Conservation (phyloP, 257 asterid genomes). For the Linderniella brevidens region DNA sequence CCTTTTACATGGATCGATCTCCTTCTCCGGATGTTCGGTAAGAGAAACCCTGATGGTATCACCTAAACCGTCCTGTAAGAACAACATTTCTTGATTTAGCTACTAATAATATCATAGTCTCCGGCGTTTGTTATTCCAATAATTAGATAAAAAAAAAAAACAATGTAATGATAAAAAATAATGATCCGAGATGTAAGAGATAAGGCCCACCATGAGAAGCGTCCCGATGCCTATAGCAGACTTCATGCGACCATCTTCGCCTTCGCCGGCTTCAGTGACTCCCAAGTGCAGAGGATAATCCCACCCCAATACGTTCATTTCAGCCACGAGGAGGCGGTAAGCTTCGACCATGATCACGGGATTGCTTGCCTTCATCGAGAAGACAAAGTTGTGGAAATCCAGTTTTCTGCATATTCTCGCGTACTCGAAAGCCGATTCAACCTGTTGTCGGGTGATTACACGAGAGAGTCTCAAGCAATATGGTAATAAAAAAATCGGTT, state of each 20-base stretch:
- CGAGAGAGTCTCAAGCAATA: too few species aligned
- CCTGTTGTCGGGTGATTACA: constrained; percentile 20
- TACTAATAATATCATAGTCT: too few species aligned
- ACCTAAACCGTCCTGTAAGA: constrained; percentile 76
- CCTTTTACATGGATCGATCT: constrained; percentile 93
- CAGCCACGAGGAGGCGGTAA: constrained; percentile 92
- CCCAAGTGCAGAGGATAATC: constrained; percentile 97
- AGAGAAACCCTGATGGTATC: constrained; percentile 97
- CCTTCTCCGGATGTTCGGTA: constrained; percentile 88
- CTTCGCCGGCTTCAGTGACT: constrained; percentile 99
- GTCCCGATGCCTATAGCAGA: constrained; percentile 98
- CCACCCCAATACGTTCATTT: constrained; percentile 97
- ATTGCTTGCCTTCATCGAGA: constrained; percentile 99
- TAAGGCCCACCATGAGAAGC: constrained; percentile 66
- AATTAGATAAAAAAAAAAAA: too few species aligned
- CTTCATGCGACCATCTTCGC: constrained; percentile 99
- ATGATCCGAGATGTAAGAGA: too few species aligned
- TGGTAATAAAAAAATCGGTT: too few species aligned
- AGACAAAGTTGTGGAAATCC: constrained; percentile 90
- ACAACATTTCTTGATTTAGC: too few species aligned
- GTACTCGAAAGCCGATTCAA: constrained; percentile 96
- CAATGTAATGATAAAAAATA: too few species aligned
- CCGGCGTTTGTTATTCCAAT: too few species aligned
- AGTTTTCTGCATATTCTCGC: constrained; percentile 86
- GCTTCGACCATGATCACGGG: constrained; percentile 98